These are phyloP conservation scores for Corynascus novoguineensis DNA, from an alignment of 495 filamentous ascomycete genomes.

Conservation along the genomic window DNA sequence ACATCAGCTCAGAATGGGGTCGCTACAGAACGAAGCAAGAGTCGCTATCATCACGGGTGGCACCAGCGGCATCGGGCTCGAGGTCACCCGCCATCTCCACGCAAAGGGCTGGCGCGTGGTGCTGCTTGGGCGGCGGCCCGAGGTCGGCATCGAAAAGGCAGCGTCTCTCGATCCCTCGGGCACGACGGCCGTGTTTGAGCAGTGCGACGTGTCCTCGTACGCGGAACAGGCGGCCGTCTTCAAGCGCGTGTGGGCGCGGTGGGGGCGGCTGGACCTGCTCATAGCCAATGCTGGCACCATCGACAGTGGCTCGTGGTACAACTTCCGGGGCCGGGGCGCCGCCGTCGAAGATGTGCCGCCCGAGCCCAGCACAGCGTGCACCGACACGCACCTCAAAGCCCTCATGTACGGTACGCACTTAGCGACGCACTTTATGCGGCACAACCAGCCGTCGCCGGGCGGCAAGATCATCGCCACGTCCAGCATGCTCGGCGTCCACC, in stretches of 20 bases:
- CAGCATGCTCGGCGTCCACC: slow-evolving; percentile 35
- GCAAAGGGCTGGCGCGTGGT: not conserved
- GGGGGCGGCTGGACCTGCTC: slow-evolving; percentile 37
- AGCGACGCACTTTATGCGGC: slow-evolving; percentile 41
- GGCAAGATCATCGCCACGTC: slow-evolving; percentile 38
- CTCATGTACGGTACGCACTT: slow-evolving; percentile 39
- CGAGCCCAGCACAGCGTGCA: slow-evolving; percentile 32
- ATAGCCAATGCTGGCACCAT: slow-evolving; percentile 40
- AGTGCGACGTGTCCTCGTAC: slow-evolving; percentile 36
- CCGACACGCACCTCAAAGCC: slow-evolving; percentile 38
- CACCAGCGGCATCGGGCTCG: not conserved
- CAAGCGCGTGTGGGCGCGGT: slow-evolving; percentile 29
- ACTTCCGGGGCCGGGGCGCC: slow-evolving; percentile 5
- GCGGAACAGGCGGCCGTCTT: slow-evolving; percentile 33
- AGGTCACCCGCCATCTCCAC: not conserved
- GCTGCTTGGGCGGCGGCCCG: not conserved
- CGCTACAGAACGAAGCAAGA: not conserved
- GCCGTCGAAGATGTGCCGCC: slow-evolving; percentile 30
- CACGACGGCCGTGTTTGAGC: slow-evolving; percentile 29
- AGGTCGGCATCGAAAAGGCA: not conserved
- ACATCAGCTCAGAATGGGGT: not conserved
- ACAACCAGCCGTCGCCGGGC: slow-evolving; percentile 33
- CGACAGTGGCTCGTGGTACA: slow-evolving; percentile 24
- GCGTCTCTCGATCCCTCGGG: slow-evolving; percentile 21
- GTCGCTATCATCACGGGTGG: slow-evolving; percentile 2